Conservation (phyloP, 2,329 filamentous ascomycete genomes). For the Sporothrix phasma region DNA sequence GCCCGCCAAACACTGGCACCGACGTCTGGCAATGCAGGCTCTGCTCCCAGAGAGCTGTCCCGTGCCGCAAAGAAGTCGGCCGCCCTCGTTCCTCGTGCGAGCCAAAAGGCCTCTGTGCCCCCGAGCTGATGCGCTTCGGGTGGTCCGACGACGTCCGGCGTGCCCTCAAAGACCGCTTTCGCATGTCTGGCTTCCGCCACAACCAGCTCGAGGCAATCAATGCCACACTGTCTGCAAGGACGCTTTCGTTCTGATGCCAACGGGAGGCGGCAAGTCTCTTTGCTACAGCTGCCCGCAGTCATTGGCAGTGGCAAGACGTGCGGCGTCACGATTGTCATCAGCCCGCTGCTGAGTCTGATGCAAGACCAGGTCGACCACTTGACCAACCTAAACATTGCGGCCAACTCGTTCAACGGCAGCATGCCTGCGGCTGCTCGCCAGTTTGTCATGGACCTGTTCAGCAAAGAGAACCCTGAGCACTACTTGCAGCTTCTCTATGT, state of each 20-base stretch:
- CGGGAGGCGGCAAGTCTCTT: slow-evolving; percentile 89
- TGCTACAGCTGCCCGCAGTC: slow-evolving; percentile 93
- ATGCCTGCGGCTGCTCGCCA: slow-evolving; percentile 52
- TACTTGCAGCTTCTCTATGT: slow-evolving; percentile 84
- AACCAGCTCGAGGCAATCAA: slow-evolving; percentile 97
- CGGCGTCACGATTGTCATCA: slow-evolving; percentile 90
- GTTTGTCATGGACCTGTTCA: slow-evolving; percentile 55
- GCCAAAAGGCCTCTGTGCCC: slow-evolving; percentile 31
- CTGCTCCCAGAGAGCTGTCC: slow-evolving; percentile 28
- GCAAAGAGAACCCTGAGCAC: slow-evolving; percentile 56
- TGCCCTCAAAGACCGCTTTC: slow-evolving; percentile 73
- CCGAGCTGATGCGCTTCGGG: slow-evolving; percentile 51
- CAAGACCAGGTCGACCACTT: slow-evolving; percentile 90
- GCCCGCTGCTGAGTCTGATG: slow-evolving; percentile 90
- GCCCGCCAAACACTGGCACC: slow-evolving; percentile 34
- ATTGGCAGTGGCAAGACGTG: slow-evolving; percentile 68
- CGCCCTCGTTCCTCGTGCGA: background rate
- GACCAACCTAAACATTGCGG: slow-evolving; percentile 62
- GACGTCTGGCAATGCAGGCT: slow-evolving; percentile 38
- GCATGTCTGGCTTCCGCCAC: slow-evolving; percentile 74
- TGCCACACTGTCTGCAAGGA: slow-evolving; percentile 75
- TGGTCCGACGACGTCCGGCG: slow-evolving; percentile 83
- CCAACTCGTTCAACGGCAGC: slow-evolving; percentile 73
- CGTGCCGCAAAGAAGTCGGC: slow-evolving; percentile 26
- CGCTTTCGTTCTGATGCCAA: slow-evolving; percentile 94